Base-by-base conservation (phyloP, 2,329 filamentous ascomycete species). In the Hymenoscyphus scutula region DNA sequence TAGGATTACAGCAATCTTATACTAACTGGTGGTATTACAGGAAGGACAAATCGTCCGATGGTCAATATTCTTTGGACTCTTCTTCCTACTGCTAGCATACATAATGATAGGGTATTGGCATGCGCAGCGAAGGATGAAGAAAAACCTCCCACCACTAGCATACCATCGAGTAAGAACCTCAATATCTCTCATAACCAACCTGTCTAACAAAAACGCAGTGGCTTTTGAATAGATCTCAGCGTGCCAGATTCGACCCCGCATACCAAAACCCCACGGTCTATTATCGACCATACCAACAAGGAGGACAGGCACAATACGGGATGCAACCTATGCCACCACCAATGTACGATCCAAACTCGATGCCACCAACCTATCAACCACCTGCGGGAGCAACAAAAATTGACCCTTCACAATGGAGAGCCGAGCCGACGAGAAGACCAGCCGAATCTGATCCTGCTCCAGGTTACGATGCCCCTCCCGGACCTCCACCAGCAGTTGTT, bases 91-190 rank as follows among this genome's bases (percentile, higher is more conserved):
- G 70, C 74, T 85, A 59, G 70, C 80, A 51, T 91, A 87, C 80
- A 79, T 92, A 70, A 68, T 90, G 60, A 80, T 84, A 63, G 89
- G 89, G 64, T 89, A 89, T 74, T 76, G 84, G 55, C 91, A 94
- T 76, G 91, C 90, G 54, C 84, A 84, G 73, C 77, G 77, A 54
- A 82, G 91, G 55, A 79, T 93, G 67, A 80, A 78, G 64, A 88
- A 86, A 74, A 89, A 89, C 1, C 78, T 86, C 41, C 78, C 80
- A 19, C 88, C 90, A 17, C 76, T 92, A 38, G 76, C 76, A 65
- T 94, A 94, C 72, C 90, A 95, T 76, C 79, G 87, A 70, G 86
- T 89, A 80, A 37, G 83, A 48, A 30, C 53, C 13, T 10, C 30
- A n/a, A 58, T 45, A 17, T 6, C 25, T 45, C 19, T 56, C 53